Conservation (phyloP, 345 rosid genomes). For the Aegle marmelos region DNA sequence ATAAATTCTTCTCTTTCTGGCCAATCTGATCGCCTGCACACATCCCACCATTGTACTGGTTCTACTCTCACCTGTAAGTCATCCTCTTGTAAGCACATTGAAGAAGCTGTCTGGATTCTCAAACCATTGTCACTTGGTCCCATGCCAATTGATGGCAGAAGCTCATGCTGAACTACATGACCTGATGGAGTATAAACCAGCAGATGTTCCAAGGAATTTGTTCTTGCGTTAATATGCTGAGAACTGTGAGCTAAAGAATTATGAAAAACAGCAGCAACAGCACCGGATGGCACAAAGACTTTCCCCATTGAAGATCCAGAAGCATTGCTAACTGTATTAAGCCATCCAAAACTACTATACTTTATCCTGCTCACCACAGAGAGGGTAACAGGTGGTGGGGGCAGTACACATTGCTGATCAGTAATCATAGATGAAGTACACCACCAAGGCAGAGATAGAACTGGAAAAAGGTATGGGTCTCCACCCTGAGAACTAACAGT, state of each 20-base stretch:
- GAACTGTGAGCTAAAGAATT: constrained; percentile 35
- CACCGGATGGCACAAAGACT: constrained; percentile 66
- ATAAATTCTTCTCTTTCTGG: constrained; percentile 63
- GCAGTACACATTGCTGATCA: constrained; percentile 50
- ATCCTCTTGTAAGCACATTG: constrained; percentile 50
- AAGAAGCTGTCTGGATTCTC: constrained; percentile 36
- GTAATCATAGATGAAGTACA: constrained; percentile 46
- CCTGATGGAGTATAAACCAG: constrained; percentile 70
- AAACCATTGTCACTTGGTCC: constrained; percentile 36
- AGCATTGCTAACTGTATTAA: constrained; percentile 77
- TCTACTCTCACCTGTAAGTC: constrained; percentile 64
- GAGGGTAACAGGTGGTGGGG: constrained; percentile 69
- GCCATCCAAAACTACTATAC: constrained; percentile 91
- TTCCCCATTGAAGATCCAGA: constrained; percentile 59
- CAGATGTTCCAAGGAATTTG: constrained; percentile 50
- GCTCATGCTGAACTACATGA: constrained; percentile 63
- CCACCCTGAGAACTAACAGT: constrained; percentile 49
- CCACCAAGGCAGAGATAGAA: constrained; percentile 83
- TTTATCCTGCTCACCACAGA: constrained; percentile 94
- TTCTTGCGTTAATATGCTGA: constrained; percentile 28
- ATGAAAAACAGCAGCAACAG: constrained; percentile 65
- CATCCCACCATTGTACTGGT: constrained; percentile 80
- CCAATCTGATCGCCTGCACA: constrained; percentile 70
- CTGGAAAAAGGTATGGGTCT: constrained; percentile 52
- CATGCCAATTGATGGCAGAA: constrained; percentile 45